A percentile compares a stretch with the other conserved stretches of the same genome.
Evolutionary conservation across 2,329 filamentous ascomycete species (phyloP).

Genomic region (Verticillium zaregamsianum): DNA sequence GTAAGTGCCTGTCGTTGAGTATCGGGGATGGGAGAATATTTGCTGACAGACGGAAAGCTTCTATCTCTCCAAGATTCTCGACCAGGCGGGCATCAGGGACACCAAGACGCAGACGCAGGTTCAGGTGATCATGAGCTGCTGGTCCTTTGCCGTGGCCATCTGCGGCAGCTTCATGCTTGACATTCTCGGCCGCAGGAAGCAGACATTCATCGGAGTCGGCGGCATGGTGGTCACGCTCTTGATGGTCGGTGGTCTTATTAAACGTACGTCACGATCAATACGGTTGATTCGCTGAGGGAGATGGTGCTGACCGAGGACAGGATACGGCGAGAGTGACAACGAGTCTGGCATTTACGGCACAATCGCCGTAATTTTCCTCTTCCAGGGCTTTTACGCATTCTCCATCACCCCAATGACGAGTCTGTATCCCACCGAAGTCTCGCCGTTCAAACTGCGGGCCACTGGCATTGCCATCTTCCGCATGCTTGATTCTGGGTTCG

Average conservation of each 20-base stretch:
- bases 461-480: constrained; percentile 24
- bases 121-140: constrained; percentile 29
- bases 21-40: too few species aligned
- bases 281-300: not conserved
- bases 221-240: constrained; percentile 19
- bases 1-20: constrained; percentile 9
- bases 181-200: constrained; percentile 24
- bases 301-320: constrained; percentile 2
- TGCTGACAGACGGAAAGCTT: constrained; percentile 8
- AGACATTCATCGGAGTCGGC: constrained; percentile 19
- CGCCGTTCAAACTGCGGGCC: constrained; percentile 24
- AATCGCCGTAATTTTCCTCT: constrained; percentile 28
- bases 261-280: constrained; percentile 9
- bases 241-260: constrained; percentile 20
- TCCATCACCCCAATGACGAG: constrained; percentile 28
- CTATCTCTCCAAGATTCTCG: constrained; percentile 23
- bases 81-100: constrained; percentile 23
- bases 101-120: constrained; percentile 21
- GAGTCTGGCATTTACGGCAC: constrained; percentile 35
- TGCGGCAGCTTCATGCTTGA: constrained; percentile 27
- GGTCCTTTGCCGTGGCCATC: constrained; percentile 27
- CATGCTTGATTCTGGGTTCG: constrained; percentile 20
- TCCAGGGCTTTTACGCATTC: constrained; percentile 26
- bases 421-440: constrained; percentile 27
- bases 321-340: constrained; percentile 29